These are phyloP conservation scores for Termitomyces sp. DNA, from an alignment of 768 basidiomycete species.

Conservation along the genomic window DNA sequence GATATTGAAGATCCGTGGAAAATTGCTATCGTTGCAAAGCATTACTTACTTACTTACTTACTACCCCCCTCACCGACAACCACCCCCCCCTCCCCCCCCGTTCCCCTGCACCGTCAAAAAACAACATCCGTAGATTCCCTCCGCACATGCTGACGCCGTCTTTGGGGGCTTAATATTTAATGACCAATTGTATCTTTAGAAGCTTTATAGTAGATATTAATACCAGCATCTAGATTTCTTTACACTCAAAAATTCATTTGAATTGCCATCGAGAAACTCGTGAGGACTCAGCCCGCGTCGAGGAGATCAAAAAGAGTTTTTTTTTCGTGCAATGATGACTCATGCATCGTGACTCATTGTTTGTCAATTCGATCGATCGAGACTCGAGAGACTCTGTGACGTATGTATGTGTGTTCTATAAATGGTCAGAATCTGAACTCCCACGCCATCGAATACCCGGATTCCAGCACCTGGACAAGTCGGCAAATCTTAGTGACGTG, in stretches of 20 bases:
- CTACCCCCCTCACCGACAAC: neutral
- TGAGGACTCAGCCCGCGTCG: too few relatives aligned
- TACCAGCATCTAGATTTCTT: conserved; percentile 3
- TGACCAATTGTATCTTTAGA: conserved; percentile 7
- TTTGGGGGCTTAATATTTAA: conserved; percentile 3
- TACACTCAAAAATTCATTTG: neutral
- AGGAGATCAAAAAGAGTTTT: too few relatives aligned
- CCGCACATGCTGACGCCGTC: neutral
- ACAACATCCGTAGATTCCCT: neutral
- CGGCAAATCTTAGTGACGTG: too few relatives aligned
- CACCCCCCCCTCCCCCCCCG: too few relatives aligned
- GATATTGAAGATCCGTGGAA: neutral
- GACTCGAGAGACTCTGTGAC: too few relatives aligned
- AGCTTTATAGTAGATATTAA: neutral
- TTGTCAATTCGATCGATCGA: neutral
- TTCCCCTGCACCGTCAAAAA: neutral
- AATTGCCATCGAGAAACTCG: too few relatives aligned
- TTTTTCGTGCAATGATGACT: too few relatives aligned
- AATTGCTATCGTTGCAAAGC: neutral
- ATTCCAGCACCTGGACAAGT: too few relatives aligned
- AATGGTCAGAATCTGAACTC: neutral
- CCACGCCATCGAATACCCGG: neutral
- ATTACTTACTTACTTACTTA: neutral
- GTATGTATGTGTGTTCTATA: neutral
- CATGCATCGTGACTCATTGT: neutral